phyloP scores from a whole-genome alignment of 2,329 filamentous ascomycete genomes.

The Grosmannia huntii region DNA sequence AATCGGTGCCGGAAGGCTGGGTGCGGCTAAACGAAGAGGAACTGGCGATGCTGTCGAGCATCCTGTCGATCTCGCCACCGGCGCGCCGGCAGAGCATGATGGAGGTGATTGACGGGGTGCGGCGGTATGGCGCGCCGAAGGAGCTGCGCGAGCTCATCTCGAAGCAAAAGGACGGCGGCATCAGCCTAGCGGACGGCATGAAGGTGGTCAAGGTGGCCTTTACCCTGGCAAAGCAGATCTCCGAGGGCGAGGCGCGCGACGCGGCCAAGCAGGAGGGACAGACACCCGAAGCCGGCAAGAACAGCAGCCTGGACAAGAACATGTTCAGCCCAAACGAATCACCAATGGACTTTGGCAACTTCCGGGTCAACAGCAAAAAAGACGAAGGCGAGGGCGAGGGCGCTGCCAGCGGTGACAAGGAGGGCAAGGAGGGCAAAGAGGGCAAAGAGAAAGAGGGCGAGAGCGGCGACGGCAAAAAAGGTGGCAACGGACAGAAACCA shows the following conservation, averaged over 20 bases:
- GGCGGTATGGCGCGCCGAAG: slow-evolving; percentile 54
- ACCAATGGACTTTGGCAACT: slow-evolving; percentile 7
- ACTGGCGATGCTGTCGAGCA: slow-evolving; percentile 40
- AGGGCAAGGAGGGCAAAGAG: background rate
- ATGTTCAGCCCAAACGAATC: slow-evolving; percentile 16
- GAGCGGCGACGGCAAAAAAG: slow-evolving; percentile 15
- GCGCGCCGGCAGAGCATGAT: slow-evolving; percentile 48
- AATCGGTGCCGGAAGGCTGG: slow-evolving; percentile 31
- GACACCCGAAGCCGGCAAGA: slow-evolving; percentile 5
- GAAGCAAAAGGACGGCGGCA: slow-evolving; percentile 41
- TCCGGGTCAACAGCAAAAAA: slow-evolving; percentile 9
- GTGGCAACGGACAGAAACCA: slow-evolving; percentile 21
- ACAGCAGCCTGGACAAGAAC: slow-evolving; percentile 1
- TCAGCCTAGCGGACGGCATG: slow-evolving; percentile 36
- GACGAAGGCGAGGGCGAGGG: slow-evolving; percentile 5
- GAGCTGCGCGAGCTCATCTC: slow-evolving; percentile 49
- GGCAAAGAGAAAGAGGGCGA: slow-evolving; percentile 7
- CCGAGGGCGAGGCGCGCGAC: slow-evolving; percentile 13
- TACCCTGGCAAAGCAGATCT: slow-evolving; percentile 35
- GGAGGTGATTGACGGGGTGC: slow-evolving; percentile 47
- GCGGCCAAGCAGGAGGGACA: background rate
- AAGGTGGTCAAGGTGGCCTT: slow-evolving; percentile 45
- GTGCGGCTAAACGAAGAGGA: slow-evolving; percentile 32
- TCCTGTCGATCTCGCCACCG: slow-evolving; percentile 49
- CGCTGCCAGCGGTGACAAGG: slow-evolving; percentile 2